Evolutionary conservation across 1,284 basidiomycete species (phyloP).

Genomic region (Ustilago bromivora): DNA sequence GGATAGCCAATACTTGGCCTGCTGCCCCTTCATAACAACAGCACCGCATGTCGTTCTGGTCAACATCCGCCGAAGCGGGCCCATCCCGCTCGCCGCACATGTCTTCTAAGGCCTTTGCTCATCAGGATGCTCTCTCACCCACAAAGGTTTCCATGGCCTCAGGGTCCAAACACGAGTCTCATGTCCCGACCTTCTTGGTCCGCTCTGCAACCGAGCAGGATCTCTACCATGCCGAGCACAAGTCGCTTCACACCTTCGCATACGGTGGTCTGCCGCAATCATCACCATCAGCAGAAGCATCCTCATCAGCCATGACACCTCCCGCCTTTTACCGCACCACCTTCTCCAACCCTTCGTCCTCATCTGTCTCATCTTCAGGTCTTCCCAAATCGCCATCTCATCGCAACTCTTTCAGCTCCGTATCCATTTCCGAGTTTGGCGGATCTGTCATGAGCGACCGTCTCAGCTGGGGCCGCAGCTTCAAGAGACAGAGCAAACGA

Average conservation of each 20-base stretch:
- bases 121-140: constrained; percentile 15
- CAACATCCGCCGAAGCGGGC: constrained; percentile 34
- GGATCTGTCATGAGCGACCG: constrained; percentile 43
- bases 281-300: constrained; percentile 20
- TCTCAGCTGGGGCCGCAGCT: constrained; percentile 45
- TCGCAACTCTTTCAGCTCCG: constrained; percentile 54
- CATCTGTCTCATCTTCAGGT: constrained; percentile 44
- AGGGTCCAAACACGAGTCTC: constrained; percentile 35
- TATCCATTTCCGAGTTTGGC: constrained; percentile 42
- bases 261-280: constrained; percentile 27
- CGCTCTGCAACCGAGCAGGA: constrained; percentile 47
- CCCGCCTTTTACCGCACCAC: constrained; percentile 37
- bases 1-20: neutral
- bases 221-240: constrained; percentile 39
- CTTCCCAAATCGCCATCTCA: constrained; percentile 36
- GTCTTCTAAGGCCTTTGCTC: constrained; percentile 16
- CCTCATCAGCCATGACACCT: constrained; percentile 28
- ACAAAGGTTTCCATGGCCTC: constrained; percentile 16
- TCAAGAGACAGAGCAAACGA: constrained; percentile 41
- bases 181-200: constrained; percentile 39
- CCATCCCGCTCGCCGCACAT: constrained; percentile 34
- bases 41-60: constrained; percentile 32
- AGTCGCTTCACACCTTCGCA: constrained; percentile 36
- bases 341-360: constrained; percentile 52
- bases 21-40: neutral